Evolutionary conservation across 164 flowering plant species (phyloP).

Genomic region (Annona squamosa): DNA sequence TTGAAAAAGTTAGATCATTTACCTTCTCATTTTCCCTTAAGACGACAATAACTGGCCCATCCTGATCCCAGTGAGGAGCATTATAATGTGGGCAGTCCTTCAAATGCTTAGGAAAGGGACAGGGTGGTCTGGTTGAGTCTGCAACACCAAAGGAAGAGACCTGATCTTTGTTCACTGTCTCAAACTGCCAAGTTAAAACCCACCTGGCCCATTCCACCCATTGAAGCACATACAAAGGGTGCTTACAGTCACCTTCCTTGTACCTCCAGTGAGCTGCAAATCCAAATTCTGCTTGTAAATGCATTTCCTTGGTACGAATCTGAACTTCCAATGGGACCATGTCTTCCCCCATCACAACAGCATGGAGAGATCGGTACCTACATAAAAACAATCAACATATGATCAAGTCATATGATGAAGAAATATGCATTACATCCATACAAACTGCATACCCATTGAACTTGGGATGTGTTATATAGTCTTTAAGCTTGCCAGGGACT

Average conservation of each 20-base stretch:
- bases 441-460: conserved; percentile 66
- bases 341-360: conserved; percentile 79
- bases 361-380: conserved; percentile 91
- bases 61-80: conserved; percentile 39
- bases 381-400: conserved; percentile 9
- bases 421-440: not conserved
- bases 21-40: conserved; percentile 94
- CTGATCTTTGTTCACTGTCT: conserved; percentile 53
- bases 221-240: conserved; percentile 77
- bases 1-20: too few species aligned
- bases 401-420: not conserved
- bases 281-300: conserved; percentile 89
- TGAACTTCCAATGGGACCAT: conserved; percentile 85
- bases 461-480: conserved; percentile 76
- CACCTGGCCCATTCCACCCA: conserved; percentile 99
- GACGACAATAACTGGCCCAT: conserved; percentile 78
- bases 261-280: conserved; percentile 99
- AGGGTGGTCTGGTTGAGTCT: conserved; percentile 60
- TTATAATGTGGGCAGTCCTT: conserved; percentile 69
- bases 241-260: conserved; percentile 75
- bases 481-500: conserved; percentile 82
- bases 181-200: conserved; percentile 87
- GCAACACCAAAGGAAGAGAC: conserved; percentile 28
- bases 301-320: conserved; percentile 92
- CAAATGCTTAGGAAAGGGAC: conserved; percentile 75